Base-by-base conservation (phyloP, 2,329 filamentous ascomycete species). In the Aspergillus oerlinghausenensis region DNA sequence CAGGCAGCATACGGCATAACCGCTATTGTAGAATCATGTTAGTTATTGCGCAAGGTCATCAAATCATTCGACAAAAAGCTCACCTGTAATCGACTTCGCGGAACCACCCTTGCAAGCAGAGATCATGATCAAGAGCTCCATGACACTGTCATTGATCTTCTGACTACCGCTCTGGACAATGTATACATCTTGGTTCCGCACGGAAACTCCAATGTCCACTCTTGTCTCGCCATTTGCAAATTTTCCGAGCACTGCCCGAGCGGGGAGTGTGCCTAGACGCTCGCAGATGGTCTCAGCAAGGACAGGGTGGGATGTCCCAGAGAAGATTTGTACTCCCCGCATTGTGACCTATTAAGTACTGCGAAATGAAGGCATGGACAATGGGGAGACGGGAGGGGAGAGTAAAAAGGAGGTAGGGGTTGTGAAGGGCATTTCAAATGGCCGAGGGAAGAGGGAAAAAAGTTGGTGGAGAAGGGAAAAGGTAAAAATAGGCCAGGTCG, bases 41-140 rank as follows among this genome's bases (percentile, higher is more conserved):
- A 65, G 57, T 29, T 28, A 53, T 29, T 11, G 47, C n/a, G 10
- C 28, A 35, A 50, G 25, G 50, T 51, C 49, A 57, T 65, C 47
- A 69, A 14, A 59, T 52, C 25, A 47, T 53, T 21, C 14, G 42
- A 40, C 28, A 21, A 49, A 43, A 49, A 60, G 75, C 83, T 66
- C 81, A 96, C 93, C 93, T 67, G 93, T 97, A 72, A 97, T 89
- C 69, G 94, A 96, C 80, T 92, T 96, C 61, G 94, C 90, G 54
- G 94, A 97, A 64, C 93, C 94, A 70, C 94, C 92, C 77, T 97
- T 97, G 83, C 94, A 99, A 65, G 94, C 94, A 63, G 90, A 94
- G 68, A 97, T 97, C 90, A 99, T 96, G 76, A 99, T 97, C 71
- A 99, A 84, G 71, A 99, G 84, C 82, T 99, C 94, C 92, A 99